Evolutionary conservation across 805 yeast species (phyloP).

Genomic region (Candida mattraensis): DNA sequence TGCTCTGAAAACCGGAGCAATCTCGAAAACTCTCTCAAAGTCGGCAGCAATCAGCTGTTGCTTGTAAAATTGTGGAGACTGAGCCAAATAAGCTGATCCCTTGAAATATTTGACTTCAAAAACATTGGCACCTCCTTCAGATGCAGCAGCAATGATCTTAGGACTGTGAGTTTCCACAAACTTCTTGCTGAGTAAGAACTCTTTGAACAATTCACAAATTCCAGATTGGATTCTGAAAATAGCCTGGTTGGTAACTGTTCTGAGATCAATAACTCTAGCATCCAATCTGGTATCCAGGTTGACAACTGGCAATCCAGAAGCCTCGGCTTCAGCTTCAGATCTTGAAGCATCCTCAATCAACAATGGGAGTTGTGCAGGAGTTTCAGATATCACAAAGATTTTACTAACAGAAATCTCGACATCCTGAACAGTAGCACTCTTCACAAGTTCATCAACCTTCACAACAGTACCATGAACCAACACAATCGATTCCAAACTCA

Average conservation of each 20-base stretch:
- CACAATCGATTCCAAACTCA: constrained; percentile 88
- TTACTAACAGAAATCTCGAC: constrained; percentile 79
- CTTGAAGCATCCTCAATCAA: constrained; percentile 96
- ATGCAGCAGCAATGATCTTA: constrained; percentile 89
- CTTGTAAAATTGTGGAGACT: constrained; percentile 96
- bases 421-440: constrained; percentile 88
- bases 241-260: constrained; percentile 97
- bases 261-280: constrained; percentile 90
- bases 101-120: constrained; percentile 93
- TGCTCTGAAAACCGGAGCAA: constrained; percentile 98
- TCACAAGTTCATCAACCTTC: constrained; percentile 83
- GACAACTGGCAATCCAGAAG: constrained; percentile 86
- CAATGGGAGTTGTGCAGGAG: constrained; percentile 91
- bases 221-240: constrained; percentile 93
- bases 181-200: constrained; percentile 63
- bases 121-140: constrained; percentile 98
- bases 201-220: constrained; percentile 85
- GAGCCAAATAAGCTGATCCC: constrained; percentile 90
- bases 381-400: constrained; percentile 75
- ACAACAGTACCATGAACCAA: constrained; percentile 81
- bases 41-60: constrained; percentile 98
- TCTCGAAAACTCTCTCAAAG: constrained; percentile 93
- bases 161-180: constrained; percentile 97
- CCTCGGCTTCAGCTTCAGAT: constrained; percentile 92
- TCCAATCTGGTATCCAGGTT: constrained; percentile 96